Evolutionary conservation across 1,139 yeast species (phyloP).

Genomic region (Candida pseudocylindracea): DNA sequence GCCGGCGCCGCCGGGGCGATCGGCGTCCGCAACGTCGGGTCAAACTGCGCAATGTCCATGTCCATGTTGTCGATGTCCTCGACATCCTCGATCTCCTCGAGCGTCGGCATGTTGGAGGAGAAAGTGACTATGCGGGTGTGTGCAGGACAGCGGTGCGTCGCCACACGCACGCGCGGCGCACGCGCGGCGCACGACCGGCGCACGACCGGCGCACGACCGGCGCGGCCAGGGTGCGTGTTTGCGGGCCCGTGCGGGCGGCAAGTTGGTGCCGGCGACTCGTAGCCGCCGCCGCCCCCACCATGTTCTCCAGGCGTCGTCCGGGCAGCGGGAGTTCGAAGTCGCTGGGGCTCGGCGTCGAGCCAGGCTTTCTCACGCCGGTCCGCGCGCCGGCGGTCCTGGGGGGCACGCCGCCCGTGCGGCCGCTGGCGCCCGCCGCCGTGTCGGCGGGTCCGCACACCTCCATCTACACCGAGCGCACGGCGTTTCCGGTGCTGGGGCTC

Average conservation of each 20-base stretch:
- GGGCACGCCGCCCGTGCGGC: too few relatives aligned
- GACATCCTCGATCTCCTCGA: conserved; percentile 38
- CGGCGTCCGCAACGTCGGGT: conserved; percentile 48
- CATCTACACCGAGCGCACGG: neutral
- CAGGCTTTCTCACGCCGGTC: too few relatives aligned
- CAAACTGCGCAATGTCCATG: conserved; percentile 82
- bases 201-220: too few relatives aligned
- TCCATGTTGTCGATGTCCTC: conserved; percentile 81
- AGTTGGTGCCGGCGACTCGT: too few relatives aligned
- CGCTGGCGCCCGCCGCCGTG: neutral
- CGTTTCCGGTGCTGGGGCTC: neutral
- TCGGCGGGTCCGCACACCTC: neutral
- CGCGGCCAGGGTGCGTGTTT: too few relatives aligned
- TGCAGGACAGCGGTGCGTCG: neutral
- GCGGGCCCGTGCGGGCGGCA: too few relatives aligned
- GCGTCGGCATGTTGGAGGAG: neutral
- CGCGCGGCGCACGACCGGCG: too few relatives aligned
- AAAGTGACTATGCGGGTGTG: neutral
- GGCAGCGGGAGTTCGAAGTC: too few relatives aligned
- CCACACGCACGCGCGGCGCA: neutral
- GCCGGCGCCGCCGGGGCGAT: conserved; percentile 29
- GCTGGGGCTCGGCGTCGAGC: too few relatives aligned
- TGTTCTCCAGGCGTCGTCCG: too few relatives aligned
- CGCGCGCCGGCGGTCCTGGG: too few relatives aligned
- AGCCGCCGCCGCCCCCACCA: too few relatives aligned